Evolutionary conservation across 352 stramenopile genomes (phyloP), one percentile per base, ranked within the genome.

Genomic region (Phytophthora sp.): DNA sequence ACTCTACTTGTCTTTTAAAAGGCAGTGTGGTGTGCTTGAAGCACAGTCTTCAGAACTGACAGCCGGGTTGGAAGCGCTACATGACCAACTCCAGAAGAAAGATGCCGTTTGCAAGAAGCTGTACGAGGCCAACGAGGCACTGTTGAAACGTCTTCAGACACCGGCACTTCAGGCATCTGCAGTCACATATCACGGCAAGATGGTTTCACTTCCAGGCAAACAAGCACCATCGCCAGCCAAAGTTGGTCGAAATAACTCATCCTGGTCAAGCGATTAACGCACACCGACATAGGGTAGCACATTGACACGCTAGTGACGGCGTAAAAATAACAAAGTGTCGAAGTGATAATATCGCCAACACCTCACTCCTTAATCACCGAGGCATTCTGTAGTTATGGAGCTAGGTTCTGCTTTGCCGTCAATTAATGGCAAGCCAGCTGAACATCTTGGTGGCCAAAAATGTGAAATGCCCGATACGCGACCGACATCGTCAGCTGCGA

Each of bases 121-220:
- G 15, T 89, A 91, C 54, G 28, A 76, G 27, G 79, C 82, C 18
- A 89, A 91, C 26, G 79, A 89, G 45, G 79, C 66, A n/a, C 57
- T 91, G 21, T 49, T 91, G 2, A 66, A 72, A 51, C 68, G 72
- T 23, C 54, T 88, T n/a, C 64, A 74, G 41, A 58, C 34, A 20
- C 64, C 64, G 5, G 46, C 27, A 54, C 35, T 61, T 12, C 18
- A 66, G n/a, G 13, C 52, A 23, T 57, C 51, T 35, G 13, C 26
- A 28, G 49, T 3, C 34, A 18, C 10, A 8, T 13, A 11, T 23
- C 20, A 18, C 20, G 26, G 8, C 15, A 34, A 68, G 18, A 72
- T n/a, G 20, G 27, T 54, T 18, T 58, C 49, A n/a, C n/a, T 20
- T 38, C 35, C 1, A 61, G 6, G 30, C 23, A 51, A 48, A n/a